phyloP scores from a whole-genome alignment of 495 filamentous ascomycete species.

The Articulospora tetracladia region DNA sequence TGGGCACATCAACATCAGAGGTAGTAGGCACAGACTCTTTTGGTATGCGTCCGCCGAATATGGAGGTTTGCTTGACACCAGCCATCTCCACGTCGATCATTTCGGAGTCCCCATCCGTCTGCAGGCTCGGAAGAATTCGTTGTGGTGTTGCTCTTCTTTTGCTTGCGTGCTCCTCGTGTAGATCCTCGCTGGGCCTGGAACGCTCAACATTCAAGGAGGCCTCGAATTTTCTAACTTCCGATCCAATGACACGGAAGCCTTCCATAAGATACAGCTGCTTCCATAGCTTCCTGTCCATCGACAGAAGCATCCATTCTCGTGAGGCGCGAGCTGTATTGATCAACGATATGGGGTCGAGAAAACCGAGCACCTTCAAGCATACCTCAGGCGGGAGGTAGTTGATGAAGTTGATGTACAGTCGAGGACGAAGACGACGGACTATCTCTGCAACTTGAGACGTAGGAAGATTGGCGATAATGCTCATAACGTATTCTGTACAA shows the following conservation, averaged over 20 bases:
- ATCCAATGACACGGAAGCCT: constrained; percentile 73
- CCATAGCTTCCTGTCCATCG: constrained; percentile 86
- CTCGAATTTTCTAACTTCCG: constrained; percentile 67
- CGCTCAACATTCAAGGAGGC: constrained; percentile 43
- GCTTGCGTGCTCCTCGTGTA: constrained; percentile 21
- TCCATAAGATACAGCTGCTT: constrained; percentile 72
- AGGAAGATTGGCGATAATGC: constrained; percentile 66
- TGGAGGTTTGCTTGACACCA: constrained; percentile 15
- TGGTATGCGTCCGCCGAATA: constrained; percentile 10
- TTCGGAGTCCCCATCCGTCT: constrained; percentile 40
- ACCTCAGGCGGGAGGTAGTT: constrained; percentile 82
- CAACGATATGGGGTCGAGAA: constrained; percentile 72
- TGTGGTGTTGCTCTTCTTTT: constrained; percentile 26
- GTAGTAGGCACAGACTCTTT: constrained; percentile 2
- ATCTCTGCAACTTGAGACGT: constrained; percentile 74
- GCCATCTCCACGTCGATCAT: constrained; percentile 37
- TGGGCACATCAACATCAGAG: constrained; percentile 13
- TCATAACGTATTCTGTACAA: constrained; percentile 52
- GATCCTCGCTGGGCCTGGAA: constrained; percentile 1
- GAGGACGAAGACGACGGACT: constrained; percentile 68
- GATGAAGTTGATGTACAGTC: constrained; percentile 90
- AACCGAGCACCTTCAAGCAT: constrained; percentile 81
- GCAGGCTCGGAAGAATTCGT: constrained; percentile 20
- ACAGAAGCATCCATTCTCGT: constrained; percentile 73
- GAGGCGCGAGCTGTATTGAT: constrained; percentile 75